Base-by-base conservation (phyloP, 441 rosid species). In the Omphalea diandra region DNA sequence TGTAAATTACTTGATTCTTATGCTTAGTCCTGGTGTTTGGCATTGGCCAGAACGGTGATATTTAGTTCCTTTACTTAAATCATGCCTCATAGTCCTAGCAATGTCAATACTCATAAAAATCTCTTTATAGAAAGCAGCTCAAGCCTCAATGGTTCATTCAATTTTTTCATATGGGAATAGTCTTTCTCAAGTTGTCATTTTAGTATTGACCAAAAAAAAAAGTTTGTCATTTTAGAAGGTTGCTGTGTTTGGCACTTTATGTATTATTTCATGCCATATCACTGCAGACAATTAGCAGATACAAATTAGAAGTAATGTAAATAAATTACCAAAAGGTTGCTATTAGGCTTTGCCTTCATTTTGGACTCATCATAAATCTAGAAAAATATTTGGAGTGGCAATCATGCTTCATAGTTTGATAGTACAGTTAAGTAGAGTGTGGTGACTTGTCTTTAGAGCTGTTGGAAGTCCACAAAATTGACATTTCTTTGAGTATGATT, bases 21-120 rank as follows among this genome's bases (percentile, higher is more conserved):
- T 57, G 14, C 65, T 44, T 7, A 40, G 55, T 65, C 22, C 26
- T 65, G 49, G 53, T 15, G 54, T 44, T 41, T 70, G 59, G 53
- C 32, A 22, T 35, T 55, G 57, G 69, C 63, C 26, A 31, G 32
- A 35, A 56, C n/a, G 27, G 33, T 44, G 27, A 36, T 12, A 2
- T 15, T 56, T 33, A 3, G n/a, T 43, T 15, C 20, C 2, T 22
- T 0, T n/a, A 10, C 18, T 49, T 36, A 29, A 3, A 59, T 20
- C 46, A 22, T 31, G 53, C 49, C 24, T 47, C 59, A 49, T 14
- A 38, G 7, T 49, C 50, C 17, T 46, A 27, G 7, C 36, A 24
- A n/a, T 18, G 11, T 12, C 8, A 47, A 7, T 36, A 20, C 20
- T 26, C 20, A 0, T 26, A 14, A 7, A 70, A 26, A 50, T 61